A percentile compares a stretch with the other conserved stretches of the same genome.
These are phyloP conservation scores for Globisporangium radiosum DNA, from an alignment of 352 stramenopile species.

Conservation along the genomic window DNA sequence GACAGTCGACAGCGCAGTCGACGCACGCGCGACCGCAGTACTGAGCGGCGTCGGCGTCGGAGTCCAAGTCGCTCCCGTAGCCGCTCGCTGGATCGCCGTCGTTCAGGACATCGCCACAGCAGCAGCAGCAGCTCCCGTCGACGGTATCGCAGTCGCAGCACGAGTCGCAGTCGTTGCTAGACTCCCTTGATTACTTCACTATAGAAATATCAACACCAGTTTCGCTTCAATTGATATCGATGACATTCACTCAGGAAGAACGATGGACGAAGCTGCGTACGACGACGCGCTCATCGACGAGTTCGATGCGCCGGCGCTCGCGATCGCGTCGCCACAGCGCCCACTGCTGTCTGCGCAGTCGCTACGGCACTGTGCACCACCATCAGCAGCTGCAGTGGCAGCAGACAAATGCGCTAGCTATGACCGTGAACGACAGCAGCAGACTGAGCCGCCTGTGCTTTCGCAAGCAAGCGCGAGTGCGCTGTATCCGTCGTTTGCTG, in stretches of 20 bases:
- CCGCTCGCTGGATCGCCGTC: slow-evolving; percentile 13
- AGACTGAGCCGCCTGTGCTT: not conserved
- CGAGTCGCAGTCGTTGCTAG: slow-evolving; percentile 9
- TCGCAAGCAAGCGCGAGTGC: not conserved
- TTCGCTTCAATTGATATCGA: too few relatives aligned
- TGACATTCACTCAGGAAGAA: too few relatives aligned
- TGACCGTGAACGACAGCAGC: not conserved
- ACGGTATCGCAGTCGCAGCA: slow-evolving; percentile 7
- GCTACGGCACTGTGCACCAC: not conserved
- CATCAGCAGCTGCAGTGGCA: not conserved
- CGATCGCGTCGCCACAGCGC: not conserved
- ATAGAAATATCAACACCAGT: too few relatives aligned
- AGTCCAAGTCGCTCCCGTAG: slow-evolving; percentile 5
- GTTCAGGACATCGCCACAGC: not conserved
- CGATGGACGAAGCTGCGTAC: slow-evolving; percentile 19
- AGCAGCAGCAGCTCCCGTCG: slow-evolving; percentile 4
- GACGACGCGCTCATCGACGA: slow-evolving; percentile 60
- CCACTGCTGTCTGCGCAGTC: slow-evolving; percentile 7
- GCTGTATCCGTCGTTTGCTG: slow-evolving; percentile 26
- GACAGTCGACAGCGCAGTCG: slow-evolving; percentile 14
- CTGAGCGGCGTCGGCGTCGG: slow-evolving; percentile 1
- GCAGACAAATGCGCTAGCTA: not conserved
- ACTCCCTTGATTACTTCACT: not conserved
- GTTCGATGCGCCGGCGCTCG: slow-evolving; percentile 32
- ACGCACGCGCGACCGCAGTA: slow-evolving; percentile 10